Conservation (phyloP, 2,329 filamentous ascomycete genomes). For the Aspergillus ibericus region DNA sequence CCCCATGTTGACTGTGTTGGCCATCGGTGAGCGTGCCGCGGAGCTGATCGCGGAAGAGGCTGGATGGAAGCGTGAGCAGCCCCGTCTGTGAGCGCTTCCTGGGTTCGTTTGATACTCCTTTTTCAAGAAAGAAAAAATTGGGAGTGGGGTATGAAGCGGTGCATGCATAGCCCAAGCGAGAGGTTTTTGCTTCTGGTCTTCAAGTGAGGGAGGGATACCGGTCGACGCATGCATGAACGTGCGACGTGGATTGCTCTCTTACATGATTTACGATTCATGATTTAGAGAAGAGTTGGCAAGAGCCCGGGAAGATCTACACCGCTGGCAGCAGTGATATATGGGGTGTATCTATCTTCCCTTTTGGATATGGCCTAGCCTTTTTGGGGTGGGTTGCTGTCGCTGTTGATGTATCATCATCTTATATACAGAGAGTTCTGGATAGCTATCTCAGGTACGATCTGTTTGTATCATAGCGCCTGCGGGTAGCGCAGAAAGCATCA, state of each 20-base stretch:
- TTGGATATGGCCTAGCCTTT: not conserved
- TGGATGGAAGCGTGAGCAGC: conserved; percentile 61
- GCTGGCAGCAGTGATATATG: not conserved
- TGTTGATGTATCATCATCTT: not conserved
- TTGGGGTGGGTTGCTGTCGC: not conserved
- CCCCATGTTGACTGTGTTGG: conserved; percentile 86
- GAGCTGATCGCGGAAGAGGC: conserved; percentile 78
- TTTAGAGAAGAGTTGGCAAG: not conserved
- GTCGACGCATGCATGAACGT: not conserved
- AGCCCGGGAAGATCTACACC: not conserved
- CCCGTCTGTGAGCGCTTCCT: conserved; percentile 29
- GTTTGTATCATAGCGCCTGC: conserved; percentile 2
- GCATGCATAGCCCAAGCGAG: not conserved
- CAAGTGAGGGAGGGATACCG: not conserved
- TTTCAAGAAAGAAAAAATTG: conserved; percentile 4
- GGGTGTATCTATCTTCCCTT: not conserved
- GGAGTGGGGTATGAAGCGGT: not conserved
- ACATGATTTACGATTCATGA: conserved; percentile 17
- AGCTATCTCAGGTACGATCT: not conserved
- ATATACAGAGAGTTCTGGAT: not conserved
- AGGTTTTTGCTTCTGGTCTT: not conserved
- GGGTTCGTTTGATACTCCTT: not conserved
- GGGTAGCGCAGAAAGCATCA: not conserved
- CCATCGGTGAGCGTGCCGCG: conserved; percentile 77
- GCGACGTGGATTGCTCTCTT: not conserved